Evolutionary conservation across 768 basidiomycete genomes (phyloP).

Genomic region (Mycena vulgaris): DNA sequence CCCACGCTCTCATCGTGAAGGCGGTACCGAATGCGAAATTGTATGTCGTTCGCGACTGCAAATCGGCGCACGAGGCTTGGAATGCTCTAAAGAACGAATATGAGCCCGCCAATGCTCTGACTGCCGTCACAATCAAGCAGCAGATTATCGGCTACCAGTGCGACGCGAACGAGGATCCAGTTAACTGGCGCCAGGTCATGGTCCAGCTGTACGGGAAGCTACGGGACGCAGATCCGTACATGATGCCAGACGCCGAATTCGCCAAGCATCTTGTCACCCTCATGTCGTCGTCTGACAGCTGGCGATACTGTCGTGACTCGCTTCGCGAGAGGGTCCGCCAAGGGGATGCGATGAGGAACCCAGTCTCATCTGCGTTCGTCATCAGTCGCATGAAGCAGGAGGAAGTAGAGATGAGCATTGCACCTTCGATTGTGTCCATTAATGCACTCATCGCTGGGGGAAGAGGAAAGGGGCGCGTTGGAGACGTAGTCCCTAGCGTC

Average conservation of each 20-base stretch:
- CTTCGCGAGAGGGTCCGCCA: background rate
- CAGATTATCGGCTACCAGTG: background rate
- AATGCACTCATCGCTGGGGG: background rate
- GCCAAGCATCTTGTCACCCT: background rate
- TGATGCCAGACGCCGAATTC: background rate
- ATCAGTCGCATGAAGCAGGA: background rate
- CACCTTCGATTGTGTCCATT: background rate
- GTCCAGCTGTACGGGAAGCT: background rate
- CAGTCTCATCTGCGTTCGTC: background rate
- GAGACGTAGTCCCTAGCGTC: background rate
- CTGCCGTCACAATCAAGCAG: background rate
- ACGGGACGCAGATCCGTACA: background rate
- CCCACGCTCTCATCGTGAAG: constrained; percentile 16
- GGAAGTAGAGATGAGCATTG: background rate
- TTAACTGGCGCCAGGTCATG: background rate
- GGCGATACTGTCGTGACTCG: background rate
- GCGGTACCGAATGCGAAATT: constrained; percentile 9
- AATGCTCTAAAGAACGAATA: background rate
- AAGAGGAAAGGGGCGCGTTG: background rate
- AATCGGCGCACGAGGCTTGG: background rate
- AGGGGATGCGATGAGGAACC: background rate
- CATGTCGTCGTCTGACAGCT: background rate
- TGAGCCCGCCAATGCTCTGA: background rate
- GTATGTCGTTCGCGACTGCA: background rate
- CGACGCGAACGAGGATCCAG: background rate